These are phyloP conservation scores for Xylaria sp. DNA, from an alignment of 2,329 filamentous ascomycete species.

Conservation along the genomic window DNA sequence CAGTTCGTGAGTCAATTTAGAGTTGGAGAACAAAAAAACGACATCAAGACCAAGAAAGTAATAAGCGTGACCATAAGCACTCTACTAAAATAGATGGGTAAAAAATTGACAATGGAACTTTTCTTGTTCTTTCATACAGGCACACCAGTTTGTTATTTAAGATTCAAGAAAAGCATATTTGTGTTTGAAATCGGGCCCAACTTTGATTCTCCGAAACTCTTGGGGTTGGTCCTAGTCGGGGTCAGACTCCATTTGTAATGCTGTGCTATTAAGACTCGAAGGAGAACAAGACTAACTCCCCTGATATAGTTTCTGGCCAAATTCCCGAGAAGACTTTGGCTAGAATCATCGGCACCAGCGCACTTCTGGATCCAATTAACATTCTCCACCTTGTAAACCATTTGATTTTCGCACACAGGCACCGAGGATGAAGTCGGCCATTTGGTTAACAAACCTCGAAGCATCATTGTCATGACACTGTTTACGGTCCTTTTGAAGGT, in stretches of 20 bases:
- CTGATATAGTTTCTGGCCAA: background rate
- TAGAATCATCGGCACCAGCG: background rate
- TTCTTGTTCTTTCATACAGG: no score
- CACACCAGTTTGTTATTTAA: no score
- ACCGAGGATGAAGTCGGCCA: background rate
- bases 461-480: background rate
- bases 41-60: no score
- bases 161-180: no score
- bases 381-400: background rate
- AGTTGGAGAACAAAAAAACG: constrained; percentile 24
- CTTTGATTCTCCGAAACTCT: no score
- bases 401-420: background rate
- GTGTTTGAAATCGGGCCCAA: no score
- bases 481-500: background rate
- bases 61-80: background rate
- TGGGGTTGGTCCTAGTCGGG: no score
- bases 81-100: background rate
- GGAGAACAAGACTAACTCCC: no score
- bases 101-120: background rate
- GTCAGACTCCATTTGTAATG: no score
- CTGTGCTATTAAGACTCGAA: no score
- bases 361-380: background rate
- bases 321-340: background rate
- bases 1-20: constrained; percentile 35
- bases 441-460: no score